These are phyloP conservation scores for Salix exigua DNA, from an alignment of 345 rosid species.

Conservation along the genomic window DNA sequence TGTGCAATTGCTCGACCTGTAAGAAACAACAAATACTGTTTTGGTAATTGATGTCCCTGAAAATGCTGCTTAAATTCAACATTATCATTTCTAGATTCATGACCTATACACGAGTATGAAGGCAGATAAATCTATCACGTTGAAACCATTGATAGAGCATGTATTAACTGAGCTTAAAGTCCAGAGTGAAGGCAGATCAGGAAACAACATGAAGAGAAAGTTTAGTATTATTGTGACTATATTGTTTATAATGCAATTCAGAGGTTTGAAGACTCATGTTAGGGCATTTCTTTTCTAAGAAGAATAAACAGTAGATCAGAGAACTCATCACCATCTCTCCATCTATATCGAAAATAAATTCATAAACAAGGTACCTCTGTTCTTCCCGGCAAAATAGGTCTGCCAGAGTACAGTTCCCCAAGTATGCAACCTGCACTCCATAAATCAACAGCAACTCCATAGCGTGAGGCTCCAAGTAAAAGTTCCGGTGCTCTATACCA, in stretches of 20 bases:
- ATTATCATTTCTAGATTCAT: background rate
- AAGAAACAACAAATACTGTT: slow-evolving; percentile 6
- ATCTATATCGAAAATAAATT: background rate
- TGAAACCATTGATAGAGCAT: background rate
- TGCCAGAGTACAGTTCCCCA: slow-evolving; percentile 75
- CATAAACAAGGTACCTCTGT: slow-evolving; percentile 60
- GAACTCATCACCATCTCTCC: background rate
- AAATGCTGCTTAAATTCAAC: background rate
- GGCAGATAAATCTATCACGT: background rate
- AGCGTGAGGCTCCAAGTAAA: slow-evolving; percentile 79
- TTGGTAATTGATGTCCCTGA: background rate
- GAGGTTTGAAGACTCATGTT: background rate
- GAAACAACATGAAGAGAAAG: background rate
- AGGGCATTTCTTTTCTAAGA: background rate
- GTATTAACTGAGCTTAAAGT: background rate
- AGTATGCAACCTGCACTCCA: slow-evolving; percentile 99
- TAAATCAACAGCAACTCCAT: slow-evolving; percentile 83
- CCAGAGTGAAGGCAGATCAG: background rate
- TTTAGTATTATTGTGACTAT: too few species aligned
- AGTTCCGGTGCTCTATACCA: slow-evolving; percentile 99
- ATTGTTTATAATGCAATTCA: background rate
- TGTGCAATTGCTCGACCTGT: slow-evolving; percentile 93
- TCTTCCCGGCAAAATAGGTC: slow-evolving; percentile 88
- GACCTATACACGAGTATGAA: background rate
- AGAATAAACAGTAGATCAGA: background rate